Percentiles rank a stretch among this genome's conserved stretches.
Conservation (phyloP, 208 protist genomes). For the Crithidia mellificae region DNA sequence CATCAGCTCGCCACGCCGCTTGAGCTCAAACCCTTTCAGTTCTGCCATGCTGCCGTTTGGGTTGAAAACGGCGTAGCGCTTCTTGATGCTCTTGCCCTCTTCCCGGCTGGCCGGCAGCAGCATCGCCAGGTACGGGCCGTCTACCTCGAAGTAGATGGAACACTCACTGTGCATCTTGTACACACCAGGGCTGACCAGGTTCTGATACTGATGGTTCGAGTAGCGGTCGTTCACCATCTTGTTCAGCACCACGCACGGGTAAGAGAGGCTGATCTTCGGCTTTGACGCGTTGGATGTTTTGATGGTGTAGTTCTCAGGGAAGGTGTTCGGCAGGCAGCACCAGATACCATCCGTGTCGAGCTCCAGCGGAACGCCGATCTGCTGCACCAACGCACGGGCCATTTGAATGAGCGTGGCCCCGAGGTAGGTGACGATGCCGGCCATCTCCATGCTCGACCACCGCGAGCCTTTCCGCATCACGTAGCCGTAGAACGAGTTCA, state of each 20-base stretch:
- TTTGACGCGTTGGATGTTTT: slow-evolving; percentile 55
- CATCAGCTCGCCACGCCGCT: slow-evolving; percentile 99
- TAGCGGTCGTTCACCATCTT: slow-evolving; percentile 96
- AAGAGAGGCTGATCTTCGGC: slow-evolving; percentile 88
- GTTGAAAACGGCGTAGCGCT: slow-evolving; percentile 99
- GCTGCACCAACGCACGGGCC: slow-evolving; percentile 95
- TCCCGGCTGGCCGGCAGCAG: slow-evolving; percentile 98
- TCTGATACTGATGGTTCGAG: slow-evolving; percentile 99
- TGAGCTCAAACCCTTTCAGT: slow-evolving; percentile 99
- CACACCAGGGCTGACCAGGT: slow-evolving; percentile 59
- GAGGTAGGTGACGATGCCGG: slow-evolving; percentile 97
- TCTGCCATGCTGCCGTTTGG: slow-evolving; percentile 97
- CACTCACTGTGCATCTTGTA: slow-evolving; percentile 93
- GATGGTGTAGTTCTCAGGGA: slow-evolving; percentile 97
- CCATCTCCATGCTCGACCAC: slow-evolving; percentile 99
- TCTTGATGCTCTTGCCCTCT: slow-evolving; percentile 98
- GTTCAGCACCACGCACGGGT: slow-evolving; percentile 99
- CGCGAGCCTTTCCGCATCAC: slow-evolving; percentile 98
- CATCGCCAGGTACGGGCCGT: slow-evolving; percentile 99
- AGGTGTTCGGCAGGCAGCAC: slow-evolving; percentile 98
- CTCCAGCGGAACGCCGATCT: slow-evolving; percentile 98
- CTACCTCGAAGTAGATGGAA: slow-evolving; percentile 99
- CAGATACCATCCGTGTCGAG: slow-evolving; percentile 99
- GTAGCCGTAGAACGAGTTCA: slow-evolving; percentile 99
- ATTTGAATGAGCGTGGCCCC: slow-evolving; percentile 99